phyloP scores from a whole-genome alignment of 176 grass and related monocot genomes.

The Oryza brachyantha region DNA sequence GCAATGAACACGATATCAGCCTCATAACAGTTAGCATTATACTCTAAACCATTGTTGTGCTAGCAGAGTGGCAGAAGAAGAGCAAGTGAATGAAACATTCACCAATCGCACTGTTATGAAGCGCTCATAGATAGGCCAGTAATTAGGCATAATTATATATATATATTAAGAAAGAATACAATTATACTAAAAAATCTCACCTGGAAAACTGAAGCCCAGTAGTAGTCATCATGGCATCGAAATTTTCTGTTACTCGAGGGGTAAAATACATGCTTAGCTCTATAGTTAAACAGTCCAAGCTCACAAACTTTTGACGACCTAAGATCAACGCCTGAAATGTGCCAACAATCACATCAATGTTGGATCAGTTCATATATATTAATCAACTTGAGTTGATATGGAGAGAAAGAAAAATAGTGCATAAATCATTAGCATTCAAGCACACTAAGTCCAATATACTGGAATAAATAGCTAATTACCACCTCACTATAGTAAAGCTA shows the following conservation, averaged over 20 bases:
- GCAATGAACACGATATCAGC: background rate
- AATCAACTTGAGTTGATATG: background rate
- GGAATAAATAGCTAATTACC: conserved; percentile 12
- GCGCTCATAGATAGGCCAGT: background rate
- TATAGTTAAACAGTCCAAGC: conserved; percentile 86
- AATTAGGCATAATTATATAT: background rate
- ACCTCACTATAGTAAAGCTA: background rate
- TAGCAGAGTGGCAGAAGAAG: background rate
- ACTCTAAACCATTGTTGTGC: background rate
- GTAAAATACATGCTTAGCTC: conserved; percentile 86
- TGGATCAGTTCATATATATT: background rate
- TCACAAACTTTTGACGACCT: conserved; percentile 83
- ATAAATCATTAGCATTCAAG: conserved; percentile 15
- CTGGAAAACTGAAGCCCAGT: conserved; percentile 96
- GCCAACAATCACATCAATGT: conserved; percentile 24
- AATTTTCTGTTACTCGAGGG: conserved; percentile 70
- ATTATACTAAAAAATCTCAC: conserved; percentile 38
- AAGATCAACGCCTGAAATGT: conserved; percentile 71
- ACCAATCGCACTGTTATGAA: background rate
- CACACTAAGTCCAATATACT: background rate
- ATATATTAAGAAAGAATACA: background rate
- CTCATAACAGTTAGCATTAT: background rate
- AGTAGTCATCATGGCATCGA: conserved; percentile 88
- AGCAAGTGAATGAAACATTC: background rate
- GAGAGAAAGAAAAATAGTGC: background rate